These are phyloP conservation scores for Penicillium verrucosum DNA, from an alignment of 2,329 filamentous ascomycete species.

Conservation along the genomic window DNA sequence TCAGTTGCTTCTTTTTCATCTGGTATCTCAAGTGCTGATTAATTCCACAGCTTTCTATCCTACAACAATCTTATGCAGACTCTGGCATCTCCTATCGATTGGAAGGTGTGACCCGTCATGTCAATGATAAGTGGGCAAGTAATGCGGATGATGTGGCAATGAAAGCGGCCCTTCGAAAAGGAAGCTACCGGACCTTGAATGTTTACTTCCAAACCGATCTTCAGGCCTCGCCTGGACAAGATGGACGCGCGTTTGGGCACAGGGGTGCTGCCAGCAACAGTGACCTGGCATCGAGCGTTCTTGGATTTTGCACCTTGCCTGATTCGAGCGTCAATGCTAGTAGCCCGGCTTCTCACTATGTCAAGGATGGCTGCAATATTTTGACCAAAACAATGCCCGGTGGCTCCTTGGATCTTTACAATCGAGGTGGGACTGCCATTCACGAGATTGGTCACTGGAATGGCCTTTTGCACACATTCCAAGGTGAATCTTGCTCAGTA, in stretches of 20 bases:
- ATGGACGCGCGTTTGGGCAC: constrained; percentile 25
- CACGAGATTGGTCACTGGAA: constrained; percentile 51
- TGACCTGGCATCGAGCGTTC: constrained; percentile 35
- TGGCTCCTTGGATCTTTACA: constrained; percentile 49
- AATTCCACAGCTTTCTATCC: constrained; percentile 29
- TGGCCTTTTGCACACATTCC: constrained; percentile 46
- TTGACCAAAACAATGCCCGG: constrained; percentile 57
- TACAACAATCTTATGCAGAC: constrained; percentile 48
- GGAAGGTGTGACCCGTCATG: constrained; percentile 48
- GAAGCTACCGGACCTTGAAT: constrained; percentile 55
- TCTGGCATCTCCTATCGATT: constrained; percentile 51
- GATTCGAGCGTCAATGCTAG: constrained; percentile 39
- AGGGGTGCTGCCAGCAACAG: constrained; percentile 10
- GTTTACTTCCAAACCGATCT: constrained; percentile 60
- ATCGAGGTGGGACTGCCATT: constrained; percentile 45
- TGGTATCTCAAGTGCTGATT: constrained; percentile 1
- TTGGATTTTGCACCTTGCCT: constrained; percentile 55
- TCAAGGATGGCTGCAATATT: constrained; percentile 56
- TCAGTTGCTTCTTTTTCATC: constrained; percentile 17
- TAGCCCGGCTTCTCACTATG: constrained; percentile 42
- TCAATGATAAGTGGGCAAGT: constrained; percentile 55
- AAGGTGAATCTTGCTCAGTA: constrained; percentile 37
- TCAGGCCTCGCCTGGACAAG: constrained; percentile 25
- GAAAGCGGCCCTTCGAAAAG: constrained; percentile 53
- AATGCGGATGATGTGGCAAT: constrained; percentile 49